phyloP scores from a whole-genome alignment of 768 basidiomycete species.

The Fibroporia radiculosa region DNA sequence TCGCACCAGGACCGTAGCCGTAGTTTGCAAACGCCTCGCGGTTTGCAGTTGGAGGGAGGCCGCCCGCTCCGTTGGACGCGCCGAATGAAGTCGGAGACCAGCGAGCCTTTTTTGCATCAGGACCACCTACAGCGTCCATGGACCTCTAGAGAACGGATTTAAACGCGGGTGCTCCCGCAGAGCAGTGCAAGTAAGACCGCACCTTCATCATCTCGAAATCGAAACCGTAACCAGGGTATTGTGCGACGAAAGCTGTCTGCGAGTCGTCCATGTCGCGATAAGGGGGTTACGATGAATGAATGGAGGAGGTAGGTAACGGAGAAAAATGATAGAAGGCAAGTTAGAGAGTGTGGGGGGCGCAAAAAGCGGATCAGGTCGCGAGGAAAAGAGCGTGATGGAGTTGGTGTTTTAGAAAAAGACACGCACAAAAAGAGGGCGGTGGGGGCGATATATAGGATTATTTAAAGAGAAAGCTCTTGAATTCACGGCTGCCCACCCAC shows the following conservation, averaged over 20 bases:
- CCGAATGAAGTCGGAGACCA: conserved; percentile 67
- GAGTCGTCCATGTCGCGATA: conserved; percentile 57
- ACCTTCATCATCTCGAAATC: conserved; percentile 95
- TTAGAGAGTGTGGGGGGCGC: conserved; percentile 43
- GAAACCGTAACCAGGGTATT: conserved; percentile 66
- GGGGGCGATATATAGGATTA: conserved; percentile 12
- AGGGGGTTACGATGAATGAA: conserved; percentile 11
- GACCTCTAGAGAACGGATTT: conserved; percentile 48
- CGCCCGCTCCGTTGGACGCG: conserved; percentile 26
- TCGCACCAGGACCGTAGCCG: conserved; percentile 74
- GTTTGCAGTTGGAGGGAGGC: conserved; percentile 32
- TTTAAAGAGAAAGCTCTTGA: conserved; percentile 14
- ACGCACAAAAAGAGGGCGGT: conserved; percentile 19
- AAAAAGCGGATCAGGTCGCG: conserved; percentile 10
- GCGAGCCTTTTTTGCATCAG: conserved; percentile 84
- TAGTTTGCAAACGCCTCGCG: conserved; percentile 81
- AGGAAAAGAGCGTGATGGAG: conserved; percentile 23
- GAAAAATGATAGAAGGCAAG: conserved; percentile 39
- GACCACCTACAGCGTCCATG: conserved; percentile 76
- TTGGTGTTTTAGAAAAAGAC: conserved; percentile 14
- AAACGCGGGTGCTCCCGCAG: background rate
- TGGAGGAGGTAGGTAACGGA: conserved; percentile 35
- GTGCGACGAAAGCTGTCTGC: conserved; percentile 60
- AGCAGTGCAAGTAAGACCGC: conserved; percentile 9
- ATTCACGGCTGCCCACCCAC: conserved; percentile 14